phyloP scores from a whole-genome alignment of 164 flowering plant genomes.

The Stephania japonica region DNA sequence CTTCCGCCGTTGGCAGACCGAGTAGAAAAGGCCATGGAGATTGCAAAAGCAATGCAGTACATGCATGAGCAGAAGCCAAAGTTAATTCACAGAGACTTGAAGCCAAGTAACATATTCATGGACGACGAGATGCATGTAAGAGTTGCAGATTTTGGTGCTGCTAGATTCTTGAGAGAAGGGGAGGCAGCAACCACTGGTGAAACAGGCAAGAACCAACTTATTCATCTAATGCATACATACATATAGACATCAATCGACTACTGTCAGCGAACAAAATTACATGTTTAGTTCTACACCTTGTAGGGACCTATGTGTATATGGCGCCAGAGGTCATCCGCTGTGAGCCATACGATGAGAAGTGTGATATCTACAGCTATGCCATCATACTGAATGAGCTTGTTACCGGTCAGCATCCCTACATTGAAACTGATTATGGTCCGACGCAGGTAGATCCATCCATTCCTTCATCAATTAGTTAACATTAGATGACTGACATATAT shows the following conservation, averaged over 20 bases:
- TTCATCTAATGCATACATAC: too few species aligned
- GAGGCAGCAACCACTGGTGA: slow-evolving; percentile 56
- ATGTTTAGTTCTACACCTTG: neutral
- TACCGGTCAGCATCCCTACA: slow-evolving; percentile 58
- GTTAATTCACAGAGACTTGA: slow-evolving; percentile 57
- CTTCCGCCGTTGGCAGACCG: slow-evolving; percentile 48
- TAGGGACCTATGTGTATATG: slow-evolving; percentile 74
- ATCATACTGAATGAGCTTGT: slow-evolving; percentile 58
- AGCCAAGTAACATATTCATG: slow-evolving; percentile 63
- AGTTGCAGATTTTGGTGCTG: slow-evolving; percentile 71
- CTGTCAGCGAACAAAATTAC: neutral
- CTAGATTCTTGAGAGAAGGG: slow-evolving; percentile 40
- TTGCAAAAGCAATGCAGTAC: slow-evolving; percentile 65
- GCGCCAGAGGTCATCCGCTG: slow-evolving; percentile 61
- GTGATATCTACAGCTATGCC: slow-evolving; percentile 62
- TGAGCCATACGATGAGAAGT: slow-evolving; percentile 57
- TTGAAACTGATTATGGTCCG: slow-evolving; percentile 46
- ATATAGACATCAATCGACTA: neutral
- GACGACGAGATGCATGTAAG: slow-evolving; percentile 45
- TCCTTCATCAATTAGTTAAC: neutral
- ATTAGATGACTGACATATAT: too few species aligned
- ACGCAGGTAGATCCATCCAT: slow-evolving; percentile 31
- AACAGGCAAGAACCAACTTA: slow-evolving; percentile 35
- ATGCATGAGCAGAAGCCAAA: slow-evolving; percentile 56
- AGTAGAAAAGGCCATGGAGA: slow-evolving; percentile 44